phyloP scores from a whole-genome alignment of 495 filamentous ascomycete genomes.

The Penicillium mononematosum region DNA sequence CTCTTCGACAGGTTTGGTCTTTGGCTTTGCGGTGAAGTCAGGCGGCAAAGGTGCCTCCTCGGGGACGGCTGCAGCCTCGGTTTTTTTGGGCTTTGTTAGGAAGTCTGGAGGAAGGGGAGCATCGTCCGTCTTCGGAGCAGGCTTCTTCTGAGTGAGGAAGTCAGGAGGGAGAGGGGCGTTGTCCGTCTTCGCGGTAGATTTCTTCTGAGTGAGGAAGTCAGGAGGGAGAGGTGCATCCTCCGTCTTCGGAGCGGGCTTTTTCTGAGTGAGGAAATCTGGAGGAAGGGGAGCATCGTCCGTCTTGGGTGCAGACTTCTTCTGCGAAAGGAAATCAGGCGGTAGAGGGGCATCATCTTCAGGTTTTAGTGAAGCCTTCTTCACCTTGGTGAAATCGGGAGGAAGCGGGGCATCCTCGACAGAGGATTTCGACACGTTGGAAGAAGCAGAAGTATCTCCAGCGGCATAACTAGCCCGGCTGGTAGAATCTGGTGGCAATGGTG shows the following conservation, averaged over 20 bases:
- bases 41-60: slow-evolving; percentile 59
- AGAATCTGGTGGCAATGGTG: slow-evolving; percentile 74
- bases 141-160: slow-evolving; percentile 25
- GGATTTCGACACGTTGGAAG: slow-evolving; percentile 55
- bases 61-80: background rate
- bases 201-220: slow-evolving; percentile 22
- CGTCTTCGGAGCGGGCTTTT: too few species aligned
- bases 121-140: slow-evolving; percentile 39
- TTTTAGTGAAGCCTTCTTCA: slow-evolving; percentile 13
- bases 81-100: slow-evolving; percentile 12
- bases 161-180: slow-evolving; percentile 53
- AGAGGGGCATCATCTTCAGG: slow-evolving; percentile 36
- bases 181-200: slow-evolving; percentile 34
- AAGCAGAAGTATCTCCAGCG: slow-evolving; percentile 66
- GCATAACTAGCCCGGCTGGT: slow-evolving; percentile 66
- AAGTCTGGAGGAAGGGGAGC: slow-evolving; percentile 50
- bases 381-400: slow-evolving; percentile 24
- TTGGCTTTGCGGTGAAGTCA: slow-evolving; percentile 47
- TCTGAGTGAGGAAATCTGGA: slow-evolving; percentile 28
- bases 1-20: slow-evolving; percentile 27
- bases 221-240: slow-evolving; percentile 3
- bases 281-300: slow-evolving; percentile 46
- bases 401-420: slow-evolving; percentile 47
- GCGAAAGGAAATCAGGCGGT: slow-evolving; percentile 30
- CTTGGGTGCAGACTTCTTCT: slow-evolving; percentile 30